A percentile compares a stretch with the other conserved stretches of the same genome.
These are phyloP conservation scores for Ilyonectria sp. DNA, from an alignment of 2,329 filamentous ascomycete species.

Conservation along the genomic window DNA sequence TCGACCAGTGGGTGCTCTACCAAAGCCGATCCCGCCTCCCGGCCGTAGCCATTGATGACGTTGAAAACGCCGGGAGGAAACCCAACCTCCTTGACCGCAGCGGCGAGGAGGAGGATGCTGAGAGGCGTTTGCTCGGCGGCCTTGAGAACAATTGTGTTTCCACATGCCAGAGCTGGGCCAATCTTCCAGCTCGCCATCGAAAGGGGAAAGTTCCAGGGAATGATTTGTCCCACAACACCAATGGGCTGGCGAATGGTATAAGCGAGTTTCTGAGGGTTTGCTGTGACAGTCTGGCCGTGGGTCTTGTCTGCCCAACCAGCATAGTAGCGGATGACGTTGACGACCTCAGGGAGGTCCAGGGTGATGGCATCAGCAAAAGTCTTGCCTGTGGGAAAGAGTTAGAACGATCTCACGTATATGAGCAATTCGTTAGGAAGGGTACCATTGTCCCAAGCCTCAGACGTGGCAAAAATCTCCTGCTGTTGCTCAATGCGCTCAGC, in stretches of 20 bases:
- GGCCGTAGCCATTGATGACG: constrained; percentile 82
- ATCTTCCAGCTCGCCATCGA: constrained; percentile 88
- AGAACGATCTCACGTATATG: constrained; percentile 56
- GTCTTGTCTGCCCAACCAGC: constrained; percentile 92
- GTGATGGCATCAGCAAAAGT: constrained; percentile 74
- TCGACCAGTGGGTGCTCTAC: constrained; percentile 72
- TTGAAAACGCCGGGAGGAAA: constrained; percentile 84
- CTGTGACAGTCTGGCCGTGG: constrained; percentile 84
- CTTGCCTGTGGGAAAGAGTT: constrained; percentile 56
- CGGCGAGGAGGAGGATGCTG: constrained; percentile 75
- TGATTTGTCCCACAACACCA: constrained; percentile 86
- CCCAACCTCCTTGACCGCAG: constrained; percentile 79
- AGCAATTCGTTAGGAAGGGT: not conserved
- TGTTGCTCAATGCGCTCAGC: constrained; percentile 73
- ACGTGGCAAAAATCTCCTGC: constrained; percentile 61
- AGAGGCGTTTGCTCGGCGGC: constrained; percentile 82
- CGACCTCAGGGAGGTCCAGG: constrained; percentile 69
- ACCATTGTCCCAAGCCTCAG: constrained; percentile 79
- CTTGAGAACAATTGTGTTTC: constrained; percentile 81
- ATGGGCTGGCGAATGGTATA: constrained; percentile 74
- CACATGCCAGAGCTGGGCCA: constrained; percentile 77
- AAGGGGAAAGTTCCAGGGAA: constrained; percentile 88
- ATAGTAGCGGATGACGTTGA: constrained; percentile 53
- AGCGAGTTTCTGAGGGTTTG: constrained; percentile 81
- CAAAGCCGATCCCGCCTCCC: constrained; percentile 78